Evolutionary conservation across 1,284 basidiomycete species (phyloP), one percentile per base, ranked within the genome.

Genomic region (Marasmius fiardii): DNA sequence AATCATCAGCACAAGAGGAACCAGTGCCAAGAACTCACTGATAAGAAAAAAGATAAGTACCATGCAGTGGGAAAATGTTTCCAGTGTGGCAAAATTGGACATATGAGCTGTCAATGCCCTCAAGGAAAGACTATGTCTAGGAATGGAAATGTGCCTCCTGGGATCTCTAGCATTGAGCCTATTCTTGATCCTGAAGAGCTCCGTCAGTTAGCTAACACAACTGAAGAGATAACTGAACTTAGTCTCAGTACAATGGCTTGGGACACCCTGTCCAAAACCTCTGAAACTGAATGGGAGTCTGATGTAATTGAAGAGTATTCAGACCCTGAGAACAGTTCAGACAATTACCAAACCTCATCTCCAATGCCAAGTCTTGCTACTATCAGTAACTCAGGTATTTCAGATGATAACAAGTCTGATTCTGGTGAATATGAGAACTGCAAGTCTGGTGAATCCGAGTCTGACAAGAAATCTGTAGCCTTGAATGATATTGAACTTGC

Each of bases 41-140:
- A 58, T 1, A 60, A 63, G 37, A 62, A 64, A 43, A 52, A 48
- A 26, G 51, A 53, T 21, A 58, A 62, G 26, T 55, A 56, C 12
- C 21, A 44, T 7, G 63, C 62, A 1, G 48, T 54, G 4, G 60
- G 60, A 3, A 56, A 53, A 20, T 65, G 64, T 43, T 65, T 61
- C 50, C 56, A 31, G 4, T 66, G 64, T 49, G 56, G 58, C 2
- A 55, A 62, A 31, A 7, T 18, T 0, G 60, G 60, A 1, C 65
- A 66, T 43, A 39, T 63, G 28, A 24, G 59, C 0, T 35, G 59
- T 14, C 58, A 64, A 43, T 66, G 65, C 35, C 63, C 64, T 10
- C 18, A 61, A 16, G 58, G 43, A 6, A 57, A 59, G n/a, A 39
- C 53, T 0, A 51, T 65, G 4, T 51, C 52, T 26, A 51, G 44